Percentiles rank a stretch among this genome's conserved stretches.
These are phyloP conservation scores for Hibiscus trionum DNA, from an alignment of 345 rosid genomes.

Conservation along the genomic window DNA sequence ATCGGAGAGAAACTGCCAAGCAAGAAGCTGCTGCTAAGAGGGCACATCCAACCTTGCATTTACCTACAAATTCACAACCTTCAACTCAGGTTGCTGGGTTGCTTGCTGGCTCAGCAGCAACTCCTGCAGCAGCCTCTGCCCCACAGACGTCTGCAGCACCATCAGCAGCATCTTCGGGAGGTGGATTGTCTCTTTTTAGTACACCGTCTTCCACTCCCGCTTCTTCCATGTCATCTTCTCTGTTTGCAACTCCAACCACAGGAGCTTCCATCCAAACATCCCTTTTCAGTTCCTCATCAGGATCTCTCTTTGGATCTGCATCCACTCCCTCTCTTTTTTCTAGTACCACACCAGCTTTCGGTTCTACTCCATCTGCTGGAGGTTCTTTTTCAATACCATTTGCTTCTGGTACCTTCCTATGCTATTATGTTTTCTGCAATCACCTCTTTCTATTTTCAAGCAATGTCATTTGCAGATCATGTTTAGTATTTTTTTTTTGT, in stretches of 20 bases:
- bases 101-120: conserved; percentile 39
- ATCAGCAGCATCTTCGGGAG: conserved; percentile 53
- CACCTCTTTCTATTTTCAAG: not conserved
- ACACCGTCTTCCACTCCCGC: conserved; percentile 60
- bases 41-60: conserved; percentile 89
- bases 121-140: conserved; percentile 35
- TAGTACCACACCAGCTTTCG: conserved; percentile 36
- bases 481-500: not conserved
- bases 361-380: conserved; percentile 40
- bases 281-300: conserved; percentile 15
- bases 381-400: conserved; percentile 58
- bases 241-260: conserved; percentile 61
- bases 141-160: conserved; percentile 42
- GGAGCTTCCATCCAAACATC: conserved; percentile 36
- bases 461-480: not conserved
- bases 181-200: conserved; percentile 54
- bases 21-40: conserved; percentile 96
- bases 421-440: not conserved
- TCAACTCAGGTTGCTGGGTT: conserved; percentile 68
- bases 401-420: conserved; percentile 43
- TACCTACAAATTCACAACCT: conserved; percentile 65
- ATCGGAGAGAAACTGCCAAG: conserved; percentile 90
- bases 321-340: conserved; percentile 58
- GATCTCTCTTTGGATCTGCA: conserved; percentile 45
- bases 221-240: conserved; percentile 35